Conservation (phyloP, 139 green algal genomes). For the Asterochloris erici region DNA sequence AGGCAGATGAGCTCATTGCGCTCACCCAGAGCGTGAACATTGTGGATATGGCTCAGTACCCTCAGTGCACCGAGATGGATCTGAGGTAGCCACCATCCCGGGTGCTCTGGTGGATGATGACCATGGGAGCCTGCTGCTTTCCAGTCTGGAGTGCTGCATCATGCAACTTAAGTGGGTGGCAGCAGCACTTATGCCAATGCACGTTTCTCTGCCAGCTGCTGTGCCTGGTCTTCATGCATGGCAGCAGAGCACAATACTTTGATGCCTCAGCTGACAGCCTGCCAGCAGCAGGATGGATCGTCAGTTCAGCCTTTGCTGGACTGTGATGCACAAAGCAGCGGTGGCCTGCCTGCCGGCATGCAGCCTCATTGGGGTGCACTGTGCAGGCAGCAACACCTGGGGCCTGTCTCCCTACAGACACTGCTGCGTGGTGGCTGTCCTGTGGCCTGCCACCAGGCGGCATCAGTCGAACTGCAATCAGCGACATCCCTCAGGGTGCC, state of each 20-base stretch:
- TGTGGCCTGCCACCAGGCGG: background rate
- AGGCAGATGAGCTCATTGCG: conserved; percentile 34
- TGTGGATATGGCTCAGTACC: conserved; percentile 12
- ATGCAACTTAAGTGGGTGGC: background rate
- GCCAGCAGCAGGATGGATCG: no score
- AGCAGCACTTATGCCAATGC: background rate
- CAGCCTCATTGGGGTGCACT: background rate
- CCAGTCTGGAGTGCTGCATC: background rate
- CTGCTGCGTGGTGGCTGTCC: background rate
- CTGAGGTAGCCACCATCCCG: background rate
- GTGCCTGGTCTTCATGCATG: no score
- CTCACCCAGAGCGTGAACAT: conserved; percentile 20
- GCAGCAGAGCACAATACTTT: no score
- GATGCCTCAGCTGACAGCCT: no score
- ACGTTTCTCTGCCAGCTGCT: no score
- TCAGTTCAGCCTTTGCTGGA: no score
- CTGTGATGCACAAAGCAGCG: background rate
- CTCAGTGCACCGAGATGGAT: conserved; percentile 15
- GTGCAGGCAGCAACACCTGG: background rate
- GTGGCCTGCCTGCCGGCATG: background rate
- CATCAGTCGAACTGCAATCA: background rate
- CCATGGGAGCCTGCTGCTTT: background rate
- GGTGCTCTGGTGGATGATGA: background rate
- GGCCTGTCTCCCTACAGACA: background rate
- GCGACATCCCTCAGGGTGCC: background rate